Base-by-base conservation (phyloP, 2,329 filamentous ascomycete genomes). In the Monosporascus sp. region DNA sequence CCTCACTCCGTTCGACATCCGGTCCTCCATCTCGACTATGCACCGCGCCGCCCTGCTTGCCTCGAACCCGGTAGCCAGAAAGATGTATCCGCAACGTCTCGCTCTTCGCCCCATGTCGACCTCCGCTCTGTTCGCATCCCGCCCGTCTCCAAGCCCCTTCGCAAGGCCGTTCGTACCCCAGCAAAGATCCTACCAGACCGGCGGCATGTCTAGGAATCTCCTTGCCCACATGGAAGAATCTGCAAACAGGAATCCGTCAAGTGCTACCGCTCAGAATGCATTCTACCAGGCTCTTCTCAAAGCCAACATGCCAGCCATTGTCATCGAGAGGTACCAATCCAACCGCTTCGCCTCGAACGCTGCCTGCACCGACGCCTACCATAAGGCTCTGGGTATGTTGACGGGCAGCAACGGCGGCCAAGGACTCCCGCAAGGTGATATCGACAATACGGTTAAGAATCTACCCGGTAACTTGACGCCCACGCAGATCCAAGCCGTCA, bases 231-330 rank as follows among this genome's bases (percentile, higher is more conserved):
- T 92, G 62, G 94, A 99, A 73, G 88, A 92, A 69, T 88, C 89
- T 24, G 95, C 94, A 38, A 99, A 97, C 73, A 88, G 91, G 71
- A 96, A 96, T 64, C 91, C 94, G 1, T 82, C 78, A 55, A 97
- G 91, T 70, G 87, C 91, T 27, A 88, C 88, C 44, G 86, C 91
- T 20, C 94, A 99, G 70, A 94, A 93, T 69, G 87, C 89, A 17
- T 97, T 99, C 70, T 99, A 99, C 69, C 88, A 93, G 68, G 87
- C 92, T 46, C 82, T 99, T 16, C 79, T 97, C 52, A 88, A 89
- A 67, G 91, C 93, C 50, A 94, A 95, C 65, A 92, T 97, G 88
- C 90, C 93, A 19, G 87, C 91, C 50, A 96, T 99, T 58, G 78
- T 99, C 53, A 82, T 97, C 55, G 91, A 97, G 71, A 81, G 94